Evolutionary conservation across 2,329 filamentous ascomycete species (phyloP), one percentile per base, ranked within the genome.

Genomic region (Stagonosporopsis rhizophila): DNA sequence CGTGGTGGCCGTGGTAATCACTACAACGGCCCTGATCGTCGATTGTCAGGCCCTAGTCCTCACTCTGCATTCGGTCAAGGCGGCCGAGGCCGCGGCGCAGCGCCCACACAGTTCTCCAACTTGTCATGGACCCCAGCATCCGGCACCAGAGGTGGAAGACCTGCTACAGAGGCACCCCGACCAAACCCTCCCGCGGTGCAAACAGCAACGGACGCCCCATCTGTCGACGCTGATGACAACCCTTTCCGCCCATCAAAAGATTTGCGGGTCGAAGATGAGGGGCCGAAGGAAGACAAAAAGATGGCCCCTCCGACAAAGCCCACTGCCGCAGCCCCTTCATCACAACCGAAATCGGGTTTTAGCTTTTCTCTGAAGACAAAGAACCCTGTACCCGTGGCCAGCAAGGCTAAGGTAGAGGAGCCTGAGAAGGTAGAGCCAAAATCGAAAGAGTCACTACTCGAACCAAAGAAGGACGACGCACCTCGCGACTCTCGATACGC

Each of bases 321-420:
- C 84, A 25, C 62, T 54, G 79, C 84, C 35, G 77, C n/a, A n/a
- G n/a, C 83, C 2, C 80, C 83, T 19, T 79, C 81, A 2, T 82
- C 84, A 80, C 83, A 57, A 70, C 77, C 57, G 74, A 81, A 70
- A 44, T 79, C 81, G 56, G 79, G 80, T 2, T 96, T 97, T 70
- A 96, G 92, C 73, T 98, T 98, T 74, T 92, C 92, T 1, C 92
- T 98, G 76, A 97, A 97, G 73, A 85, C 88, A 9, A 85, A 89
- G 38, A 83, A 82, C 11, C 81, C 83, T 3, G 81, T 87, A 19
- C 78, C 80, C 23, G 79, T 83, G 59, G 80, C 81, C 54, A 78
- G 79, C 42, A 83, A 82, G 59, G 76, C 80, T 25, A 82, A 83
- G 56, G 65, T 84, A 48, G 77, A 79, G 14, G 59, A 71, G 40